Evolutionary conservation across 257 asterid genomes (phyloP).

Genomic region (Penstemon eatonii): DNA sequence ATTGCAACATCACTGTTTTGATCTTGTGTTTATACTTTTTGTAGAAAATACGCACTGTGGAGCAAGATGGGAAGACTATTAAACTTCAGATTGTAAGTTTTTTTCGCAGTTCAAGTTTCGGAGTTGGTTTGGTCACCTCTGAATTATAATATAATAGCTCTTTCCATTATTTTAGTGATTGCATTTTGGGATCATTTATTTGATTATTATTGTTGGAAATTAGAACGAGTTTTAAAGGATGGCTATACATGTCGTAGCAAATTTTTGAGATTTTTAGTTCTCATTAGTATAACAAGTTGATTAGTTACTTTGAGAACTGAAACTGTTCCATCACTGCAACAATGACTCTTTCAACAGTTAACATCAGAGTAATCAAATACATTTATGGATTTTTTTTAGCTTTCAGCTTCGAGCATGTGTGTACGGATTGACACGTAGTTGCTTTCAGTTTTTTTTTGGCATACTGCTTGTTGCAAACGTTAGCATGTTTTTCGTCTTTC

Average conservation of each 20-base stretch:
- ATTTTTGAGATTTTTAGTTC: not conserved
- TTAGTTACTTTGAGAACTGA: not conserved
- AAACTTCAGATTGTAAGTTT: constrained; percentile 59
- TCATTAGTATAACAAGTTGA: not conserved
- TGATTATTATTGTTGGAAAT: not conserved
- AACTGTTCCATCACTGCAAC: not conserved
- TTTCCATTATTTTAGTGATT: not conserved
- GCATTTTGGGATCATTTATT: not conserved
- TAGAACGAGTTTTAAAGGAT: not conserved
- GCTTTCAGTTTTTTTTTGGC: not conserved
- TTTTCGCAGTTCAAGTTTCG: not conserved
- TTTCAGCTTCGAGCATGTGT: not conserved
- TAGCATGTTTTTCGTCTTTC: not conserved
- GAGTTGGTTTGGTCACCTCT: constrained; percentile 5
- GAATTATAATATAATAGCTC: not conserved
- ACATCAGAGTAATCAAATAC: not conserved
- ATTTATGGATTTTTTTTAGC: not conserved
- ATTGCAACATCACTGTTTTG: not conserved
- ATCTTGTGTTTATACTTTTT: constrained; percentile 11
- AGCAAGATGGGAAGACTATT: constrained; percentile 46
- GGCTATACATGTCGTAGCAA: not conserved
- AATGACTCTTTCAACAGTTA: not conserved
- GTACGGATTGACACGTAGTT: not conserved
- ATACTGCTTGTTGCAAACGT: not conserved
- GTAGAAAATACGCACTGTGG: constrained; percentile 41